Percentiles rank a stretch among this genome's conserved stretches.
These are phyloP conservation scores for Cunninghamia lanceolata DNA, from an alignment of 75 land plant species.

Conservation along the genomic window DNA sequence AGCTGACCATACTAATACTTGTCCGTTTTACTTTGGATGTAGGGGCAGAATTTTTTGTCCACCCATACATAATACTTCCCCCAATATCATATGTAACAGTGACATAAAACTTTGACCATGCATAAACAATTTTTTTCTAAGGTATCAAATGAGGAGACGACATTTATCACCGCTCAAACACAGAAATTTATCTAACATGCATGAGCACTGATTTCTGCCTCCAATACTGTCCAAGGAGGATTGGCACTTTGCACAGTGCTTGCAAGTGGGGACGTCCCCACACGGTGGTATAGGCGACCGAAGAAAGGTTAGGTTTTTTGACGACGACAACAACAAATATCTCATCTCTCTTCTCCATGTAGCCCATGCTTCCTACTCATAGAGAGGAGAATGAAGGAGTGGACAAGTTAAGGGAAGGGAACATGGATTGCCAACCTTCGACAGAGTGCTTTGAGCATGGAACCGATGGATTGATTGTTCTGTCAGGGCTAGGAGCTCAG, in stretches of 20 bases:
- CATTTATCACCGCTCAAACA: no score
- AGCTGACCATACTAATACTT: no score
- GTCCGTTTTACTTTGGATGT: no score
- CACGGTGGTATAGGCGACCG: constrained; percentile 59
- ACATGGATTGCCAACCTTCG: constrained; percentile 23
- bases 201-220: no score
- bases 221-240: constrained; percentile 86
- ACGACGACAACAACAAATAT: constrained; percentile 48
- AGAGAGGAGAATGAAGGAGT: constrained; percentile 40
- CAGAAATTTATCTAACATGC: no score
- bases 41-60: no score
- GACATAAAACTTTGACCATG: no score
- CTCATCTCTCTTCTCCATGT: constrained; percentile 77
- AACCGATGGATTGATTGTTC: constrained; percentile 36
- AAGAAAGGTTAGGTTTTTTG: constrained; percentile 39
- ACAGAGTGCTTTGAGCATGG: constrained; percentile 54
- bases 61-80: no score
- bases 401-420: constrained; percentile 21
- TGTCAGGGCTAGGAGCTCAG: constrained; percentile 50
- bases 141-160: no score
- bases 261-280: constrained; percentile 46
- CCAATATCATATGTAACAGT: no score
- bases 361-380: constrained; percentile 52
- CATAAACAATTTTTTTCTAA: no score
- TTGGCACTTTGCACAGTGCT: constrained; percentile 71